Evolutionary conservation across 1,284 basidiomycete species (phyloP), one percentile per base, ranked within the genome.

Genomic region (Ganoderma lingzhi): DNA sequence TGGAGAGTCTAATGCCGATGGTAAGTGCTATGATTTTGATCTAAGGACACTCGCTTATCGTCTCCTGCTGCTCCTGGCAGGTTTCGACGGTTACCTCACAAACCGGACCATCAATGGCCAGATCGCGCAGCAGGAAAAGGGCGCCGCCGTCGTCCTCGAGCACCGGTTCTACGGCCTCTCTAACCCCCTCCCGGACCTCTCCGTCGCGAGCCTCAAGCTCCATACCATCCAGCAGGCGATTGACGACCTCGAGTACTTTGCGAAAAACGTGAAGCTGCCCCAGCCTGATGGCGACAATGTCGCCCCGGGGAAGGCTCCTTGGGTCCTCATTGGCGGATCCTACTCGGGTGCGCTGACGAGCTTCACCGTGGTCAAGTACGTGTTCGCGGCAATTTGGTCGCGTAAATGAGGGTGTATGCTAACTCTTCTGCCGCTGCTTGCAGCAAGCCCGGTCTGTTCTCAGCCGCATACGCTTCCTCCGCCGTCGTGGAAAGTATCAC

Each of bases 171-270:
- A 84, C 67, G 87, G 86, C 6, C 75, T 81, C 42, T 88, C 86
- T 30, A 87, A 87, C 75, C 92, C 92, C 2, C 85, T 84, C 67
- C 82, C 86, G 37, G 84, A 93, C 78, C 84, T 93, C 23, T 86
- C 83, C n/a, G 86, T 86, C 14, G 78, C 84, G 70, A 90, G 87
- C 74, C 81, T 93, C 62, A 79, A 81, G 63, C 75, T 87, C 15
- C 88, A 90, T 76, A 93, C 89, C 2, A 85, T 93, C 61, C 87
- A 92, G 75, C 92, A 93, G 80, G 89, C 90, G 23, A 87, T 91
- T 64, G 87, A 92, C 65, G 92, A 93, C 75, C 79, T 93, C 37
- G 89, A 84, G 51, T 92, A 90, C 79, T 94, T 93, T 75, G 85
- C 90, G 14, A 82, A 89, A 72, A 92, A 86, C 73, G 91, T 88